phyloP scores from a whole-genome alignment of 805 yeast species.

The Phaffomyces thermotolerans region DNA sequence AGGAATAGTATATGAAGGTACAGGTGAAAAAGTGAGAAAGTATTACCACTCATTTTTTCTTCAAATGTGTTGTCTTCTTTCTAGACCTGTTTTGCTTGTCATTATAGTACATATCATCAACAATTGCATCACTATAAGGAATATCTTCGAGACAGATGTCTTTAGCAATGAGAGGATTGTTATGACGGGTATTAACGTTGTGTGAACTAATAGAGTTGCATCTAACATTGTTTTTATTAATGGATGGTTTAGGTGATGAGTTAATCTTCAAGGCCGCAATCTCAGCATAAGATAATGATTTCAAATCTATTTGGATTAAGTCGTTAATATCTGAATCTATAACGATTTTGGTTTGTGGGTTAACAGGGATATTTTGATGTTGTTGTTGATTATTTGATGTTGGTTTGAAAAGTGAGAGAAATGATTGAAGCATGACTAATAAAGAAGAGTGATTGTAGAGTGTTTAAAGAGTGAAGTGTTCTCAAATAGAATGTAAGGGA shows the following conservation, averaged over 20 bases:
- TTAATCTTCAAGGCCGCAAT: constrained; percentile 31
- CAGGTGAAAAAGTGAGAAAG: too few relatives aligned
- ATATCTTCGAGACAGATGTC: background rate
- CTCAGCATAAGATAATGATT: constrained; percentile 47
- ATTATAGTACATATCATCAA: constrained; percentile 11
- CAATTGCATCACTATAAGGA: constrained; percentile 10
- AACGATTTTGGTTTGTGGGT: constrained; percentile 7
- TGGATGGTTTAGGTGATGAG: background rate
- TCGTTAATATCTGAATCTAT: constrained; percentile 26
- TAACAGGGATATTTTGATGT: background rate
- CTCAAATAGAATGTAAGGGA: too few relatives aligned
- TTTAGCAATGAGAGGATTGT: too few relatives aligned
- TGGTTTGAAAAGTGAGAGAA: background rate
- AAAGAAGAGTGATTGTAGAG: too few relatives aligned
- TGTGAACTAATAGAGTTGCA: background rate
- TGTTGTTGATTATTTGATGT: background rate
- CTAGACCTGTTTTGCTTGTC: constrained; percentile 18
- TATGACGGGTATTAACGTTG: too few relatives aligned
- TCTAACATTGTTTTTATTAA: background rate
- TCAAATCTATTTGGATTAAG: constrained; percentile 38
- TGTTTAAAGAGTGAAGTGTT: too few relatives aligned
- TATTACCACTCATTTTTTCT: background rate
- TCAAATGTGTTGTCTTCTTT: constrained; percentile 4
- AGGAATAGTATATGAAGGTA: too few relatives aligned
- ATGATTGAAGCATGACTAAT: background rate